Evolutionary conservation across 106 monocot species (phyloP).

Genomic region (Dioscorea alata): DNA sequence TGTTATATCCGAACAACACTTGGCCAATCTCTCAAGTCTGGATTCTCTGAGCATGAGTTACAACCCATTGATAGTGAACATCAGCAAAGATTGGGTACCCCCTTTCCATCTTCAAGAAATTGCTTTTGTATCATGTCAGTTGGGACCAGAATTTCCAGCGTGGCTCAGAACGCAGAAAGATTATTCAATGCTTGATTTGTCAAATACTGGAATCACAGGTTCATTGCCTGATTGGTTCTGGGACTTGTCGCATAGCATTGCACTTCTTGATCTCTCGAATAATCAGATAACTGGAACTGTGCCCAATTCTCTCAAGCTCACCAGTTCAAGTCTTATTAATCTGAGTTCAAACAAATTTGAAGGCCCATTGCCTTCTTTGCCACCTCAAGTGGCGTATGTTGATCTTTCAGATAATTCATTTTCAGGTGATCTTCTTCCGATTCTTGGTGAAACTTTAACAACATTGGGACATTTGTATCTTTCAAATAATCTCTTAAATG

Average conservation of each 20-base stretch:
- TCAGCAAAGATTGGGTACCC: slow-evolving; percentile 27
- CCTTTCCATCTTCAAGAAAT: slow-evolving; percentile 9
- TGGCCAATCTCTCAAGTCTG: not conserved
- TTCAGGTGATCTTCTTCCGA: slow-evolving; percentile 2
- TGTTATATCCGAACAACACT: slow-evolving; percentile 5
- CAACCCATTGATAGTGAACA: slow-evolving; percentile 9
- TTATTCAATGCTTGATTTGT: slow-evolving; percentile 4
- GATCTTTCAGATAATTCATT: slow-evolving; percentile 17
- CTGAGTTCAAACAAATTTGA: slow-evolving; percentile 6
- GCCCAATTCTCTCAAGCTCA: not conserved
- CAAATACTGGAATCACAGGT: slow-evolving; percentile 14
- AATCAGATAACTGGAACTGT: slow-evolving; percentile 21
- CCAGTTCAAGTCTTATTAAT: not conserved
- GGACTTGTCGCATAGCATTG: not conserved
- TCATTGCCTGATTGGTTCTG: slow-evolving; percentile 29
- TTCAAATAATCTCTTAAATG: not conserved
- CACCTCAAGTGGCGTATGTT: not conserved
- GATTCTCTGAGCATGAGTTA: not conserved
- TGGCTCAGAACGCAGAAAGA: slow-evolving; percentile 27
- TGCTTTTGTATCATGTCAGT: slow-evolving; percentile 2
- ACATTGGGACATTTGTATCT: not conserved
- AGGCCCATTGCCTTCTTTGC: slow-evolving; percentile 4
- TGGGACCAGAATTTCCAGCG: slow-evolving; percentile 22
- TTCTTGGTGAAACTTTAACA: not conserved
- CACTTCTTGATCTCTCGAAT: slow-evolving; percentile 17